Evolutionary conservation across 768 basidiomycete species (phyloP).

Genomic region (Lentinus tigrinus): DNA sequence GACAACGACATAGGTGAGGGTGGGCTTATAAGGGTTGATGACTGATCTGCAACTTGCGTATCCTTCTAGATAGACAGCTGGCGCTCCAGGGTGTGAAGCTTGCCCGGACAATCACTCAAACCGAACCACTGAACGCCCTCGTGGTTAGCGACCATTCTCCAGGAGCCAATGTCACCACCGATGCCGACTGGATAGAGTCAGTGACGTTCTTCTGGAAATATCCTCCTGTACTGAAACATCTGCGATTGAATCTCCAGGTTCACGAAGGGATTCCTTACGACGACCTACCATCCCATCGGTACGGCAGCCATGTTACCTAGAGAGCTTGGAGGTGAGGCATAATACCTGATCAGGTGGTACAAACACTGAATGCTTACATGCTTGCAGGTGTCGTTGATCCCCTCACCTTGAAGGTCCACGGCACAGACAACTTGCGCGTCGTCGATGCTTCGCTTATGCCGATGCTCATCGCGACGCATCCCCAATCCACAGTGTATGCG

Average conservation of each 20-base stretch:
- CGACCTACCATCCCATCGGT: slow-evolving; percentile 5
- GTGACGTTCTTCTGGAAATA: not conserved
- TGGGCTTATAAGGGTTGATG: not conserved
- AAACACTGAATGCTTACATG: not conserved
- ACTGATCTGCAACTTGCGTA: not conserved
- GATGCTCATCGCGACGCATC: slow-evolving; percentile 1
- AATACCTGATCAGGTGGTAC: not conserved
- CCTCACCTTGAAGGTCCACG: slow-evolving; percentile 6
- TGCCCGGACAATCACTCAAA: not conserved
- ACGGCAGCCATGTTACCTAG: slow-evolving; percentile 4
- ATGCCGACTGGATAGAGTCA: not conserved
- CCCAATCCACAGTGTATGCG: slow-evolving; percentile 7
- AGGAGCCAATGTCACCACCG: not conserved
- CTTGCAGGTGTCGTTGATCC: slow-evolving; percentile 3
- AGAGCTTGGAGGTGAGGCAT: not conserved
- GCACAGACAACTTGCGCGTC: slow-evolving; percentile 10
- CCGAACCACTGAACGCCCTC: not conserved
- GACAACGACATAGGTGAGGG: not conserved
- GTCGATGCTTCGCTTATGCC: slow-evolving; percentile 10
- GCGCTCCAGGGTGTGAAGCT: not conserved
- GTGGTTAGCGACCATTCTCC: not conserved
- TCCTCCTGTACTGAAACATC: no score
- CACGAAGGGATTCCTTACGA: not conserved
- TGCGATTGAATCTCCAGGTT: no score
- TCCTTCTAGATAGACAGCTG: not conserved